These are phyloP conservation scores for Dothistroma pini DNA, from an alignment of 2,329 filamentous ascomycete species.

Conservation along the genomic window DNA sequence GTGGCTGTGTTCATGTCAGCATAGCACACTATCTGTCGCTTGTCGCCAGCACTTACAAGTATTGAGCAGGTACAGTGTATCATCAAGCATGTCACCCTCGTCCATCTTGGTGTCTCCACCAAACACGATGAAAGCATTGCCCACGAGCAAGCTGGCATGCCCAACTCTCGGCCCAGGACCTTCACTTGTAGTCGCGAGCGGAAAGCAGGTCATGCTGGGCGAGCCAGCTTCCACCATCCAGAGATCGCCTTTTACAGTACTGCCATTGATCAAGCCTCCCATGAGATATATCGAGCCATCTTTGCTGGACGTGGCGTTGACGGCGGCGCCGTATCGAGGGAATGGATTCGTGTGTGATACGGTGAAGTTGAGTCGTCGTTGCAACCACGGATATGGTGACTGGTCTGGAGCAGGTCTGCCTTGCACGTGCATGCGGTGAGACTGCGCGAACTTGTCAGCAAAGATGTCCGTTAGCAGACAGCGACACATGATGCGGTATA, in stretches of 20 bases:
- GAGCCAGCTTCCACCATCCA: constrained; percentile 87
- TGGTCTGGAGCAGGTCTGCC: constrained; percentile 57
- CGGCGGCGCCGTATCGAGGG: constrained; percentile 92
- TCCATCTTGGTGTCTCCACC: constrained; percentile 98
- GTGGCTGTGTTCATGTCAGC: constrained; percentile 61
- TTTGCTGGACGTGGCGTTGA: constrained; percentile 88
- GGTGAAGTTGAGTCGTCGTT: constrained; percentile 81
- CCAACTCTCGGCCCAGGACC: constrained; percentile 93
- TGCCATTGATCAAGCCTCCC: constrained; percentile 92
- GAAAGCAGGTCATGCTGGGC: constrained; percentile 83
- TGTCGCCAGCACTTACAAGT: constrained; percentile 67
- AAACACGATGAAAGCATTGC: constrained; percentile 98
- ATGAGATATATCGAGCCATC: constrained; percentile 97
- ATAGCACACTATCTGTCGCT: neutral
- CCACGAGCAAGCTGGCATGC: constrained; percentile 88
- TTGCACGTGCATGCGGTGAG: constrained; percentile 30
- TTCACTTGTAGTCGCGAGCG: constrained; percentile 85
- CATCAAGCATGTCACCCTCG: constrained; percentile 84
- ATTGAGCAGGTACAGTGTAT: constrained; percentile 93
- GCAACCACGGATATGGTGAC: constrained; percentile 93
- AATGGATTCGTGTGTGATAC: constrained; percentile 81
- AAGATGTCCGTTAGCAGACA: neutral
- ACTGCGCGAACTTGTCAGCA: neutral
- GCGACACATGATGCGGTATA: neutral
- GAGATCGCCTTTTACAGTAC: constrained; percentile 91